Evolutionary conservation across 495 filamentous ascomycete genomes (phyloP), one percentile per base, ranked within the genome.

Genomic region (Aspergillus biplanus): DNA sequence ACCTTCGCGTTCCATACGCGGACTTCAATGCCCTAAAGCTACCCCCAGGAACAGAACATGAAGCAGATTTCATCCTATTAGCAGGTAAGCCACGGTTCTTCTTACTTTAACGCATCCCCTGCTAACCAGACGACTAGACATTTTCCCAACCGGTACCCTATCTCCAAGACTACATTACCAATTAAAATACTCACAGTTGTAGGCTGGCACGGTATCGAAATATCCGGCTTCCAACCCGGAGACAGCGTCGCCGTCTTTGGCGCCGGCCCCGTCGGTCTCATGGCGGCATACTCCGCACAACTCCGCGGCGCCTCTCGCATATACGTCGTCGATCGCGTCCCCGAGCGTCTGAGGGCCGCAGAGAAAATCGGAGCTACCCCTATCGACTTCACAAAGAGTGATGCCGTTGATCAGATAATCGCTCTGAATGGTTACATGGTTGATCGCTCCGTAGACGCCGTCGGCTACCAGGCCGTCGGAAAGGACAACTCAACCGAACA

Each of bases 131-230:
- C 1, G 16, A 21, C 46, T 68, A 54, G 84, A 88, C 63, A 86
- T 88, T 58, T 88, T 86, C 67, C 82, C 85, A 2, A 87, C 85
- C 3, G 85, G 70, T 49, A 49, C 18, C 8, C 18, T 15, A 6
- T 5, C 16, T 15, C 11, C 46, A 48, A 48, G 5, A 15, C 16
- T 6, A 48, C 6, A 7, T 5, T n/a, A n/a, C 6, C 7, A 48
- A 48, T 6, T 8, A 48, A 49, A 49, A 11, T 1, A 49, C 46
- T 49, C 11, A 49, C 46, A 13, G 3, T 64, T 58, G 49, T 31
- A 34, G 70, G 83, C 35, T 88, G 85, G 85, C 83, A 85, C 59
- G 84, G 82, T 15, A 66, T 88, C 42, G 75, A 75, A 13, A 79
- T 85, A 44, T 79, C 80, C 9, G 81, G 82, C 16, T 87, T 87